These are phyloP conservation scores for Aegilops longissima DNA, from an alignment of 176 grass and related monocot species.

Conservation along the genomic window DNA sequence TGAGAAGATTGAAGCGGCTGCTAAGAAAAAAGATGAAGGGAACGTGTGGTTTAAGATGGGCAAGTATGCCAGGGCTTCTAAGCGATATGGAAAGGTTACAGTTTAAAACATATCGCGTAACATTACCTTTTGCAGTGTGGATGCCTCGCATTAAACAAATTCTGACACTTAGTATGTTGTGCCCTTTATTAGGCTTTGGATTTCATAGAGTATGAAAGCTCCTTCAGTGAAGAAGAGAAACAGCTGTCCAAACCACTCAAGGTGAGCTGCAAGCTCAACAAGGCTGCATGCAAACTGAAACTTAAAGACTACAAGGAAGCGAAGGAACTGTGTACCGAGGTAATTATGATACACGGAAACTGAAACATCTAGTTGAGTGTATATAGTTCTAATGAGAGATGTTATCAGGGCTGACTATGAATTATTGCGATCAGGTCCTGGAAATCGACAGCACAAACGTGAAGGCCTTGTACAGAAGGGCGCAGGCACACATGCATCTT, in stretches of 20 bases:
- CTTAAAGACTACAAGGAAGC: conserved; percentile 77
- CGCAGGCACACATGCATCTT: conserved; percentile 65
- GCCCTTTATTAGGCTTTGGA: conserved; percentile 48
- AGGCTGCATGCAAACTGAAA: conserved; percentile 84
- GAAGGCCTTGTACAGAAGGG: conserved; percentile 84
- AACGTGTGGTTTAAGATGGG: conserved; percentile 73
- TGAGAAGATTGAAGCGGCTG: conserved; percentile 82
- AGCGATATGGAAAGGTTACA: conserved; percentile 79
- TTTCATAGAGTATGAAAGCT: conserved; percentile 64
- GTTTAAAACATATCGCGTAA: neutral
- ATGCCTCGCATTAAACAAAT: neutral
- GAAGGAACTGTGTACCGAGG: conserved; percentile 72
- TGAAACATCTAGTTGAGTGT: neutral
- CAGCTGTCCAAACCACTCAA: conserved; percentile 58
- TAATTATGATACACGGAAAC: conserved; percentile 19
- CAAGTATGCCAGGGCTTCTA: conserved; percentile 69
- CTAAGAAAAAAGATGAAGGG: conserved; percentile 89
- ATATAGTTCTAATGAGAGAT: neutral
- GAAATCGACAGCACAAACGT: conserved; percentile 74
- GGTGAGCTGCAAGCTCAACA: conserved; percentile 81
- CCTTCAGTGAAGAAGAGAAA: conserved; percentile 83
- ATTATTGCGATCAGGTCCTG: conserved; percentile 54
- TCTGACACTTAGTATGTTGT: neutral
- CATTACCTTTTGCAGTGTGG: neutral
- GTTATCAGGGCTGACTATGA: conserved; percentile 13